A percentile compares a stretch with the other conserved stretches of the same genome.
Conservation (phyloP, 192 early-diverging fungal species). For the Backusella westeae region DNA sequence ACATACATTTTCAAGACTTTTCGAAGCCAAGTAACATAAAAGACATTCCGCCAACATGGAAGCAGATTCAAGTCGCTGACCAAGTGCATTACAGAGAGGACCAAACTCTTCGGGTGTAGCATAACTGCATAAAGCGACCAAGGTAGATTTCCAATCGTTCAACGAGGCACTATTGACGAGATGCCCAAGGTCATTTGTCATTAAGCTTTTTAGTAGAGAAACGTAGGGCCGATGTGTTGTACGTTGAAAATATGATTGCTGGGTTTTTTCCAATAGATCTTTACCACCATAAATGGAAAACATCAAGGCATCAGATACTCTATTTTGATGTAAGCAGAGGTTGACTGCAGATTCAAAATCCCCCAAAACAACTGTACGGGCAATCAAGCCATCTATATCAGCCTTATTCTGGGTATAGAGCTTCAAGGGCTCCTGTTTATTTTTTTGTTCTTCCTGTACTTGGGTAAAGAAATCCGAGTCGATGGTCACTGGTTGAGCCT, state of each 20-base stretch:
- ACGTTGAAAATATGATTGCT: slow-evolving; percentile 77
- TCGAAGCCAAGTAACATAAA: slow-evolving; percentile 78
- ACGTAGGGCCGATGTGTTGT: slow-evolving; percentile 68
- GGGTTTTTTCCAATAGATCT: slow-evolving; percentile 25
- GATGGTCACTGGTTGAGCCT: slow-evolving; percentile 12
- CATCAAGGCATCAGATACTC: slow-evolving; percentile 60
- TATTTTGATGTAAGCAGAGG: slow-evolving; percentile 76
- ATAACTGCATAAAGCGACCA: slow-evolving; percentile 95
- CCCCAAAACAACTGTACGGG: slow-evolving; percentile 79
- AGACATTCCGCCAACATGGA: slow-evolving; percentile 54
- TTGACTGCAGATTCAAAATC: slow-evolving; percentile 89
- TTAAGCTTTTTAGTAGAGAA: slow-evolving; percentile 80
- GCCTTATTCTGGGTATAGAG: not conserved
- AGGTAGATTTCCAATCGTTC: slow-evolving; percentile 86
- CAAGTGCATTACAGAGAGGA: slow-evolving; percentile 60
- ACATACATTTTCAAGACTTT: slow-evolving; percentile 78
- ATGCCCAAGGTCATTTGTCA: slow-evolving; percentile 73
- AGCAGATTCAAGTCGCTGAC: slow-evolving; percentile 53
- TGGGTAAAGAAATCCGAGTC: slow-evolving; percentile 15
- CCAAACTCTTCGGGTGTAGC: slow-evolving; percentile 83
- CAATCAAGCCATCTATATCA: slow-evolving; percentile 79
- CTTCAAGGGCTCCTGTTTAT: not conserved
- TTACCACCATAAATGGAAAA: slow-evolving; percentile 82
- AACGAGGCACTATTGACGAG: slow-evolving; percentile 74
- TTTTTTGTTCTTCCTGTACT: slow-evolving; percentile 36